Evolutionary conservation across 257 asterid species (phyloP).

Genomic region (Catharanthus roseus): DNA sequence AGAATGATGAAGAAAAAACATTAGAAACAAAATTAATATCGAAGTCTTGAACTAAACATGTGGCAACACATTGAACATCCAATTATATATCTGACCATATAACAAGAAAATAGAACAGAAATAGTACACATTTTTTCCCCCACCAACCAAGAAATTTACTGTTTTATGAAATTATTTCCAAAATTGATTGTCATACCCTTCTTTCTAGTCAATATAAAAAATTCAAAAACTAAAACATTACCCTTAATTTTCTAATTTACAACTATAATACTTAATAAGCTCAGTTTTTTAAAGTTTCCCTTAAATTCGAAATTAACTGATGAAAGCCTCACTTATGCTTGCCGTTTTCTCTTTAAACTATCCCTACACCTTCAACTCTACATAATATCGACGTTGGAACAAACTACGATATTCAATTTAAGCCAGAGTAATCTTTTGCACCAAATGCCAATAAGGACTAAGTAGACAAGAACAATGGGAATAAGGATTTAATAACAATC

Average conservation of each 20-base stretch:
- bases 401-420: not conserved
- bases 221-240: not conserved
- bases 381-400: not conserved
- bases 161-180: not conserved
- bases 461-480: not conserved
- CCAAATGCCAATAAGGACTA: too few relatives aligned
- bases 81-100: not conserved
- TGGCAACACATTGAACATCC: not conserved
- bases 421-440: not conserved
- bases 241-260: not conserved
- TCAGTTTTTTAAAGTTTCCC: not conserved
- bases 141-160: not conserved
- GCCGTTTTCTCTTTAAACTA: not conserved
- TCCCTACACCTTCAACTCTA: not conserved
- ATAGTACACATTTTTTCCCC: not conserved
- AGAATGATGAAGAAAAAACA: not conserved
- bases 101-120: not conserved
- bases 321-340: not conserved
- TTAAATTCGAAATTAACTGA: not conserved
- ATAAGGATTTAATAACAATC: conserved; percentile 10
- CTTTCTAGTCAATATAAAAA: not conserved
- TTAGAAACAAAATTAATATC: not conserved
- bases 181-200: not conserved
- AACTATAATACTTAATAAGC: not conserved
- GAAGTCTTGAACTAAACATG: not conserved